phyloP scores from a whole-genome alignment of 768 basidiomycete species.

The Mrakia gelida region DNA sequence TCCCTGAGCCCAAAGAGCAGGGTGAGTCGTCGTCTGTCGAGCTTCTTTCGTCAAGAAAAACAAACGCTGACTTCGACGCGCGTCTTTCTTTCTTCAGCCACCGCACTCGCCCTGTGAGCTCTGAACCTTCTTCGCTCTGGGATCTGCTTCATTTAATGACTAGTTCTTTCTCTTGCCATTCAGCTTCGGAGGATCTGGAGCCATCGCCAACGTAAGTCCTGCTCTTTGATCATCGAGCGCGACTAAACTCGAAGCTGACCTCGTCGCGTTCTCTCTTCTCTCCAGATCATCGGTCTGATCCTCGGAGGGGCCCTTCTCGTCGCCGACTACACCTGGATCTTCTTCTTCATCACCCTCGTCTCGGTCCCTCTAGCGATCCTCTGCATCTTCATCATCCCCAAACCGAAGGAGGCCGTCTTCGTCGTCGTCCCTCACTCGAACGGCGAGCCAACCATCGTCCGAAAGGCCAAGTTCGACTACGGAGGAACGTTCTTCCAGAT shows the following conservation, averaged over 20 bases:
- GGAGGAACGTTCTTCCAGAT: constrained; percentile 31
- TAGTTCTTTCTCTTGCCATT: not conserved
- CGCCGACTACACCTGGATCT: constrained; percentile 34
- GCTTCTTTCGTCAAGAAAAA: not conserved
- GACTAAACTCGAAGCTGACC: not conserved
- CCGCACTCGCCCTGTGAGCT: constrained; percentile 13
- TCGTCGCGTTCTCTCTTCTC: not conserved
- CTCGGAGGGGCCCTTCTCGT: constrained; percentile 34
- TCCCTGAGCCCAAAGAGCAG: constrained; percentile 30
- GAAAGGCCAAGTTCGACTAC: constrained; percentile 16
- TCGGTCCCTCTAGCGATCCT: constrained; percentile 29
- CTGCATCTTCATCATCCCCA: constrained; percentile 32
- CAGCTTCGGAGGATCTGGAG: constrained; percentile 29
- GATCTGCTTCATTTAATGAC: not conserved
- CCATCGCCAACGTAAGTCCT: constrained; percentile 30
- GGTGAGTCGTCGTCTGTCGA: too few relatives aligned
- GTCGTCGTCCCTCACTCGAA: not conserved
- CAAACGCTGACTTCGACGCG: not conserved
- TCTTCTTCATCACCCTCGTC: constrained; percentile 32
- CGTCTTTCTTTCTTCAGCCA: not conserved
- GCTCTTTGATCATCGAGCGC: not conserved
- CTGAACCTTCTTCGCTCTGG: not conserved
- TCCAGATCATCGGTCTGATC: constrained; percentile 31
- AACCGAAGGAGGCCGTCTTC: not conserved
- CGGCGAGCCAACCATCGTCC: not conserved